phyloP scores from a whole-genome alignment of 768 basidiomycete species.

The Xerocomus spinulosus region DNA sequence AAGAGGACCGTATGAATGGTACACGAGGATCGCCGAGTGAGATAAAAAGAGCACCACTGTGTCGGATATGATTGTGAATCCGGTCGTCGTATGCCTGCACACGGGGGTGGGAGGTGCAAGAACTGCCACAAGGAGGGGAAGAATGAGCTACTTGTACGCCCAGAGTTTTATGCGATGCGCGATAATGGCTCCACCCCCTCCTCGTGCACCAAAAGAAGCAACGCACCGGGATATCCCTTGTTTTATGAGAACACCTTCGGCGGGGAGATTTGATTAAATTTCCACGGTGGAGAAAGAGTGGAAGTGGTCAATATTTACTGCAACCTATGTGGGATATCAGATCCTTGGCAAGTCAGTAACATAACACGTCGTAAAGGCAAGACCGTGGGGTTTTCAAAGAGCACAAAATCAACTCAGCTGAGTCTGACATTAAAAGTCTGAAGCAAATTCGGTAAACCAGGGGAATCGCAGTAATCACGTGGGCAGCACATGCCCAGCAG shows the following conservation, averaged over 20 bases:
- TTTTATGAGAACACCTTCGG: conserved; percentile 14
- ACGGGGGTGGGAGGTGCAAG: conserved; percentile 14
- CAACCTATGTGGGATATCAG: not conserved
- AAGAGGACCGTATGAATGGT: not conserved
- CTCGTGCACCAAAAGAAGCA: conserved; percentile 27
- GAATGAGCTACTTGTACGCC: conserved; percentile 1
- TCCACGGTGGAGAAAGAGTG: conserved; percentile 2
- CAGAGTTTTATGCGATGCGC: conserved; percentile 22
- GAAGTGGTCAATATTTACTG: not conserved
- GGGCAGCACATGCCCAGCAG: conserved; percentile 1
- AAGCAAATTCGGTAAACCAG: not conserved
- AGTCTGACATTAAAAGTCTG: not conserved
- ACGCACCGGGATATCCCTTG: conserved; percentile 20
- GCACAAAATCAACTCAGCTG: not conserved
- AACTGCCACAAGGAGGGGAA: conserved; percentile 5
- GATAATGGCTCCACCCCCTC: conserved; percentile 10
- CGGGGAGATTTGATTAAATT: not conserved
- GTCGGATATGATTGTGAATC: conserved; percentile 9
- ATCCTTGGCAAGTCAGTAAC: not conserved
- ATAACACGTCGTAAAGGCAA: not conserved
- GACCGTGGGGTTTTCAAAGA: not conserved
- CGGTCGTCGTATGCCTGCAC: conserved; percentile 22
- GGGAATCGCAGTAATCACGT: conserved; percentile 1
- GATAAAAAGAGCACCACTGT: not conserved
- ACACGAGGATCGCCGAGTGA: not conserved